Evolutionary conservation across 73 alveolate genomes (phyloP), one percentile per base, ranked within the genome.

Genomic region (Effrenium voratum): DNA sequence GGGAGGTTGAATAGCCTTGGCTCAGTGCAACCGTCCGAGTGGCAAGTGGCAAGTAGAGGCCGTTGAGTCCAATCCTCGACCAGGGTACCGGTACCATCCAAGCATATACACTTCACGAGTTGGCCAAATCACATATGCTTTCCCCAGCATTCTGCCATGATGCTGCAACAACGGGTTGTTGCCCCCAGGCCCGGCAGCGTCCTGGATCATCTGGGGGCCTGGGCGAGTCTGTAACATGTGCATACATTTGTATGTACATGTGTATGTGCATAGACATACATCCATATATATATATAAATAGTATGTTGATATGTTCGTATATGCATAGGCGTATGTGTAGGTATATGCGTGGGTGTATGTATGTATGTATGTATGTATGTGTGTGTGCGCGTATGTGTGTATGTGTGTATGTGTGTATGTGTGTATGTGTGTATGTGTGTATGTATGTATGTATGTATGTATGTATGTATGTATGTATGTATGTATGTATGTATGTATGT

Each of bases 391-490:
- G n/a, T n/a, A 66, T 66, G 77, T 66, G 30, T 66, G 83, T 72
- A 36, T 72, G 49, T 72, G 40, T 72, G 83, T 72, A 36, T 72
- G 83, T 72, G 40, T 72, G 49, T 72, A 36, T 72, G 49, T 72
- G 40, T 72, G 49, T 72, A 66, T 66, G 77, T 66, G 30, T 66
- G 83, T 72, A 36, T 72, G 49, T 72, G 40, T 72, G 83, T 72
- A 36, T 72, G 83, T 72, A 36, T 72, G 49, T 72, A 36, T 72
- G 49, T 72, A 36, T 72, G 49, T 72, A 26, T 72, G 49, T 72
- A 36, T 72, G 49, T 72, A 36, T 72, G 83, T 72, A 36, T 72
- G 83, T 72, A 36, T 72, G 49, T 72, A 36, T 72, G 49, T 72
- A 36, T n/a, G 49, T 72, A 36, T n/a, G 49, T n/a, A 3, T 36